These are phyloP conservation scores for Eucalyptus pauciflora DNA, from an alignment of 345 rosid genomes.

Conservation along the genomic window DNA sequence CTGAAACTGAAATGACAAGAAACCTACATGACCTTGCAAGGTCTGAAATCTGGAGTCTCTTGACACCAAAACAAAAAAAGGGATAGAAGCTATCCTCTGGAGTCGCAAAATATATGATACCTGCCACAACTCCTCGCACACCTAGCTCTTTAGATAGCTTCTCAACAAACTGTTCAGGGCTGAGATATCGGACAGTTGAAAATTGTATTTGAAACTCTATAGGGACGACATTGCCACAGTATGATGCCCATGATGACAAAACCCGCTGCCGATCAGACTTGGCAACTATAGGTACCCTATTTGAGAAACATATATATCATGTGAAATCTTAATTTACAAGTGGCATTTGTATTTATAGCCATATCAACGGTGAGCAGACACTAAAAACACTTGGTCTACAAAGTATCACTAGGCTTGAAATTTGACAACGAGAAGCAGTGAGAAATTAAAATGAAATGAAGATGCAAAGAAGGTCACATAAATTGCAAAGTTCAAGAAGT, in stretches of 20 bases:
- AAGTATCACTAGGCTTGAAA: not conserved
- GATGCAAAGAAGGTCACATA: not conserved
- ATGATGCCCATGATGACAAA: conserved; percentile 69
- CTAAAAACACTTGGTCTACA: not conserved
- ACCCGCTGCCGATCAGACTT: conserved; percentile 79
- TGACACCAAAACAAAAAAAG: not conserved
- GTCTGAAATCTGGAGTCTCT: not conserved
- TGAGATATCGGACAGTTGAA: conserved; percentile 73
- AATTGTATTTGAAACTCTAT: conserved; percentile 59
- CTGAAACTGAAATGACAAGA: not conserved
- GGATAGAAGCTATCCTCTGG: not conserved
- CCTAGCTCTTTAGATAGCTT: conserved; percentile 68
- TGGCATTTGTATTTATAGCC: not conserved
- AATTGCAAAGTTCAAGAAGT: not conserved
- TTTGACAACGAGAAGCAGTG: not conserved
- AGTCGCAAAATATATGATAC: conserved; percentile 4
- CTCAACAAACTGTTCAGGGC: conserved; percentile 81
- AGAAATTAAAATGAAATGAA: not conserved
- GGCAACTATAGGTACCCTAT: conserved; percentile 80
- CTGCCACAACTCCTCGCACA: conserved; percentile 85
- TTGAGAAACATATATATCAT: not conserved
- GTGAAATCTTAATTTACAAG: not conserved
- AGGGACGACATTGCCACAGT: conserved; percentile 58
- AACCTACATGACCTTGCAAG: not conserved
- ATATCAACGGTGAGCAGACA: not conserved